Conservation (phyloP, 2,329 filamentous ascomycete genomes). For the Paecilomyces formosus region DNA sequence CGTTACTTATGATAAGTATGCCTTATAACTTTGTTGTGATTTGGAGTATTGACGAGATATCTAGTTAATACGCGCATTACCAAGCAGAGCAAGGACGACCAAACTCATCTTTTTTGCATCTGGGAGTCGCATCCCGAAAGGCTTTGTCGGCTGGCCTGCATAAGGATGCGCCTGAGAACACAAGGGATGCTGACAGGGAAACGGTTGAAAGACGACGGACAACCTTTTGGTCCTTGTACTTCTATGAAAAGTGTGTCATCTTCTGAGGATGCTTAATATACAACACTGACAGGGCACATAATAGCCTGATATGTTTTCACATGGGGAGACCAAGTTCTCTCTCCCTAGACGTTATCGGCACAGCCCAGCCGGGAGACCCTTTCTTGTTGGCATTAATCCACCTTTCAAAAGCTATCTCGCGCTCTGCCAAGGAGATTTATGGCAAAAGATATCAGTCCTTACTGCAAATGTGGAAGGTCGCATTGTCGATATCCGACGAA, state of each 20-base stretch:
- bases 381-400: constrained; percentile 29
- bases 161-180: constrained; percentile 32
- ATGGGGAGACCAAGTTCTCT: constrained; percentile 36
- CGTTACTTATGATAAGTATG: constrained; percentile 40
- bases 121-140: constrained; percentile 35
- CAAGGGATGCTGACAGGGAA: not conserved
- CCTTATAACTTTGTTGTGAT: not conserved
- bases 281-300: not conserved
- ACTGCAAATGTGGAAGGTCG: constrained; percentile 29
- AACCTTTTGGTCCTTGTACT: constrained; percentile 35
- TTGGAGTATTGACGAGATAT: constrained; percentile 4
- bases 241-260: constrained; percentile 35
- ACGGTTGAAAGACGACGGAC: constrained; percentile 12
- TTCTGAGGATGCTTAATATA: not conserved
- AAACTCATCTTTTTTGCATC: constrained; percentile 36
- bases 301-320: constrained; percentile 39
- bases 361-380: constrained; percentile 32
- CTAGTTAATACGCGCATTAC: constrained; percentile 29
- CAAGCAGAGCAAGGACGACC: constrained; percentile 39
- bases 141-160: constrained; percentile 39
- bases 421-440: constrained; percentile 36
- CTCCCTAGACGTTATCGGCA: constrained; percentile 27
- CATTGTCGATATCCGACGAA: constrained; percentile 24
- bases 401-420: constrained; percentile 33
- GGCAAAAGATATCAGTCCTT: constrained; percentile 33